Conservation (phyloP, 352 stramenopile species). For the Chrysophaeum taylorii region DNA sequence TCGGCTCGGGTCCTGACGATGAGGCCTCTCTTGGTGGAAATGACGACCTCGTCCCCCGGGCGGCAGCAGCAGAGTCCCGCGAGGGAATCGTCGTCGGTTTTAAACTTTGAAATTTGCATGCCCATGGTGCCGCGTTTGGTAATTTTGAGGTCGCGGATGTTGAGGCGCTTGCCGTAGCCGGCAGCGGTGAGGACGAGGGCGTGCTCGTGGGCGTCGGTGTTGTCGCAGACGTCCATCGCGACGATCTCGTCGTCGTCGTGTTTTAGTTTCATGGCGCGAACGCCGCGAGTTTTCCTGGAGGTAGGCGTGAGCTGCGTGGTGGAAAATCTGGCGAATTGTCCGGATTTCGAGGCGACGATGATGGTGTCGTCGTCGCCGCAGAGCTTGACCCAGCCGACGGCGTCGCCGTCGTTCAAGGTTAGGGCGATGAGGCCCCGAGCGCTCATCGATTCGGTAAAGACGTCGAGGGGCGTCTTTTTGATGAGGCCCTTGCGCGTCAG, state of each 20-base stretch:
- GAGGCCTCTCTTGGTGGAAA: constrained; percentile 58
- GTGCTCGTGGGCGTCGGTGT: constrained; percentile 37
- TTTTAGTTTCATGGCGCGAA: constrained; percentile 57
- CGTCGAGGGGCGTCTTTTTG: constrained; percentile 60
- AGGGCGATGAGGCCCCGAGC: constrained; percentile 60
- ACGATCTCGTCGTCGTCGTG: constrained; percentile 27
- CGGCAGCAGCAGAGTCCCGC: constrained; percentile 46
- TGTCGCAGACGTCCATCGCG: not conserved
- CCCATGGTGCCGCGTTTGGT: constrained; percentile 43
- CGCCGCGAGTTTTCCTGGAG: constrained; percentile 47
- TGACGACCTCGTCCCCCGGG: constrained; percentile 57
- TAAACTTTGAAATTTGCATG: constrained; percentile 64
- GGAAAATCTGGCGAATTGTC: constrained; percentile 46
- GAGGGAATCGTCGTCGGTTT: constrained; percentile 35
- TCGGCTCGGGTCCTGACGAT: constrained; percentile 58
- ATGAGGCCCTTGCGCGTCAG: constrained; percentile 61
- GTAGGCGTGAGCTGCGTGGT: constrained; percentile 19
- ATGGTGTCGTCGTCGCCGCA: constrained; percentile 54
- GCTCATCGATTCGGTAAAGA: constrained; percentile 54
- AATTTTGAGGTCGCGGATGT: constrained; percentile 45
- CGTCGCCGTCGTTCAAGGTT: constrained; percentile 49
- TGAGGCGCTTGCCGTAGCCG: constrained; percentile 61
- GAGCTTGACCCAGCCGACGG: constrained; percentile 50
- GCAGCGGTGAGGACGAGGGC: constrained; percentile 53
- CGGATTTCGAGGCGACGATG: constrained; percentile 46